Conservation (phyloP, 73 alveolate genomes). For the Durusdinium trenchii region DNA sequence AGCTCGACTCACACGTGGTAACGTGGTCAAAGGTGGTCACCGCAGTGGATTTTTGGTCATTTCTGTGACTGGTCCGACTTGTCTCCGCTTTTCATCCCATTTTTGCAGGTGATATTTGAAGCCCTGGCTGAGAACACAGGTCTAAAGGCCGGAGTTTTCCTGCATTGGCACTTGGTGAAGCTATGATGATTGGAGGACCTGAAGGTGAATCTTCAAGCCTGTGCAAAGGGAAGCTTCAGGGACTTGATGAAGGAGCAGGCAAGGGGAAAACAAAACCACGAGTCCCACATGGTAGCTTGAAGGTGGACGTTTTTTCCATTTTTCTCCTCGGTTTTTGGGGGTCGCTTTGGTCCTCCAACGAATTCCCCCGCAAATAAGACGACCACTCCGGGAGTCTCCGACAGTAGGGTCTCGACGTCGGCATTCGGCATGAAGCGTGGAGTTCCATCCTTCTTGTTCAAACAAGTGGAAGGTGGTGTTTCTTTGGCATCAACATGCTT, state of each 20-base stretch:
- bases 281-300: too few species aligned
- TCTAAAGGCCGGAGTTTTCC: not conserved
- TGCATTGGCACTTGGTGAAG: not conserved
- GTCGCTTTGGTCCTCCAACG: too few species aligned
- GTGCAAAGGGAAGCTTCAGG: conserved; percentile 35
- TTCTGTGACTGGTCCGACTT: not conserved
- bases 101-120: conserved; percentile 10
- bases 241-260: conserved; percentile 54
- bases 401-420: too few species aligned
- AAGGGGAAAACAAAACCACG: not conserved
- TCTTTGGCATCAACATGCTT: too few species aligned
- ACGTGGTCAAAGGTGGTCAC: not conserved
- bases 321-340: too few species aligned
- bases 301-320: not conserved
- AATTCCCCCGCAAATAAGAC: too few species aligned
- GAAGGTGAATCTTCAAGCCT: conserved; percentile 61
- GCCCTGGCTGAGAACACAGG: conserved; percentile 55
- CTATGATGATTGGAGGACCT: not conserved
- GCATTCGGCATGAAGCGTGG: too few species aligned
- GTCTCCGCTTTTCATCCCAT: not conserved
- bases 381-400: too few species aligned
- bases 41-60: too few species aligned
- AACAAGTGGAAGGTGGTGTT: too few species aligned
- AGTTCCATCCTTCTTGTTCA: too few species aligned
- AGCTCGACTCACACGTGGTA: not conserved